A percentile compares a stretch with the other conserved stretches of the same genome.
Conservation (phyloP, 805 yeast genomes). For the Candida ovalis region DNA sequence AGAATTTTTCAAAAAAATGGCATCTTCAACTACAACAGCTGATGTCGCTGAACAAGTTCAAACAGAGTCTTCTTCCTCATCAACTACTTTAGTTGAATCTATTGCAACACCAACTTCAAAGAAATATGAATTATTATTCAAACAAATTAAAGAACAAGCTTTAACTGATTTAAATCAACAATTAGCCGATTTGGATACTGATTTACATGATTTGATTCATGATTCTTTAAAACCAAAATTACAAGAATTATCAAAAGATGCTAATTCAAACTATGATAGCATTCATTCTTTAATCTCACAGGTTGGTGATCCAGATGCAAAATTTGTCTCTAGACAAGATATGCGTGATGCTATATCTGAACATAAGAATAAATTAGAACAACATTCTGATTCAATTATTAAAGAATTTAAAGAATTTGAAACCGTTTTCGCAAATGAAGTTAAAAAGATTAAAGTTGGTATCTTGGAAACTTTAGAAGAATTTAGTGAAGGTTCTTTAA, state of each 20-base stretch:
- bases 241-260: conserved; percentile 29
- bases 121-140: conserved; percentile 31
- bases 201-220: conserved; percentile 25
- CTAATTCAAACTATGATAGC: conserved; percentile 26
- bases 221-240: conserved; percentile 33
- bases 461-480: conserved; percentile 69
- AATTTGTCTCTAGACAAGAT: conserved; percentile 40
- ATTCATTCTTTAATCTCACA: conserved; percentile 23
- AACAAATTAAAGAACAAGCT: conserved; percentile 37
- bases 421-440: conserved; percentile 30
- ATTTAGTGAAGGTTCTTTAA: conserved; percentile 64
- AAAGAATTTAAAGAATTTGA: conserved; percentile 29
- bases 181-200: conserved; percentile 28
- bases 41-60: conserved; percentile 4
- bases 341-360: conserved; percentile 40
- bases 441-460: conserved; percentile 32
- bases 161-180: conserved; percentile 36
- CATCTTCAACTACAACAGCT: conserved; percentile 5
- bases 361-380: conserved; percentile 29
- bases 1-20: conserved; percentile 19
- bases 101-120: conserved; percentile 20
- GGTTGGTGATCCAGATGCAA: conserved; percentile 20
- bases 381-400: conserved; percentile 31
- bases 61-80: conserved; percentile 8
- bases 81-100: conserved; percentile 10